These are phyloP conservation scores for Globisporangium heterothallicum DNA, from an alignment of 352 stramenopile species.

Conservation along the genomic window DNA sequence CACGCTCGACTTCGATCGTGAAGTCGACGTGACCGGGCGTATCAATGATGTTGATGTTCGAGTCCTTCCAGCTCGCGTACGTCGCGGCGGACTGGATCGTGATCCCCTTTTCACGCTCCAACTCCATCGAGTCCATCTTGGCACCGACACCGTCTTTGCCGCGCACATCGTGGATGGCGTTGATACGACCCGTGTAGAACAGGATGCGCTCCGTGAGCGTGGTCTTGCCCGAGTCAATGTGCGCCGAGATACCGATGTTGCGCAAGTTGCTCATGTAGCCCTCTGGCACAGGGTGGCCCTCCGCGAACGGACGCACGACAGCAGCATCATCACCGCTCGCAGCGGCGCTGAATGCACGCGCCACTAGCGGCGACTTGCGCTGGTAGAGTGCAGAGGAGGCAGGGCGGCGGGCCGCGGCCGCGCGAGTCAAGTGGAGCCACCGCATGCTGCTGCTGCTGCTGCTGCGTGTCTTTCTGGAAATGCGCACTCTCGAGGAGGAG, in stretches of 20 bases:
- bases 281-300: conserved; percentile 36
- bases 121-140: conserved; percentile 99
- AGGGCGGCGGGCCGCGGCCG: conserved; percentile 22
- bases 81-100: conserved; percentile 99
- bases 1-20: conserved; percentile 98
- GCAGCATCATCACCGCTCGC: conserved; percentile 4
- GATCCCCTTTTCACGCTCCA: conserved; percentile 99
- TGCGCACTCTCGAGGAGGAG: too few species aligned
- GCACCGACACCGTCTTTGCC: conserved; percentile 97
- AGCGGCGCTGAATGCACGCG: conserved; percentile 26
- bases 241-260: conserved; percentile 96
- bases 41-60: conserved; percentile 99
- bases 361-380: conserved; percentile 16
- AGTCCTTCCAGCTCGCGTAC: conserved; percentile 94
- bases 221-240: conserved; percentile 98
- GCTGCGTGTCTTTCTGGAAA: neutral
- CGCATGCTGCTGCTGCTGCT: conserved; percentile 27
- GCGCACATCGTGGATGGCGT: conserved; percentile 93
- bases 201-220: conserved; percentile 99
- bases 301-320: conserved; percentile 39
- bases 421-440: conserved; percentile 52
- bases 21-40: conserved; percentile 99
- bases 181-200: conserved; percentile 99
- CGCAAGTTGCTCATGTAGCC: conserved; percentile 83
- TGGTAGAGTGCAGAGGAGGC: conserved; percentile 16